Conservation (phyloP, 2,329 filamentous ascomycete species). For the Nakataea oryzae region DNA sequence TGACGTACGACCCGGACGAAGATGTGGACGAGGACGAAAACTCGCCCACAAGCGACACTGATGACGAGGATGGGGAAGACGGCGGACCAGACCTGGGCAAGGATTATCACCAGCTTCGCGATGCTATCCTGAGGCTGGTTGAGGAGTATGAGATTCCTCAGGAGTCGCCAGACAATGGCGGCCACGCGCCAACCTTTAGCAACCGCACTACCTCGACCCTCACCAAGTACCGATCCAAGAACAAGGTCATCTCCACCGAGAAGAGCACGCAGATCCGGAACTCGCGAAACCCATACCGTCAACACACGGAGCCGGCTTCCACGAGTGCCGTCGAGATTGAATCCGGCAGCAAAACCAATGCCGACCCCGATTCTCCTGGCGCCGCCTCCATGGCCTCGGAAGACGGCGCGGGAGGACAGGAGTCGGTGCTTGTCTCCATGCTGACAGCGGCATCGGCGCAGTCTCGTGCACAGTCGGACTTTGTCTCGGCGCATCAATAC, state of each 20-base stretch:
- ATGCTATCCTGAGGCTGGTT: conserved; percentile 70
- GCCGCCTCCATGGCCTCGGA: neutral
- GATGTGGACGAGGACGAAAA: conserved; percentile 53
- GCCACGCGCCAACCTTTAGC: conserved; percentile 52
- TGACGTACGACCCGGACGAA: conserved; percentile 61
- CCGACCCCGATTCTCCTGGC: conserved; percentile 4
- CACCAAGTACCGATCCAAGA: conserved; percentile 50
- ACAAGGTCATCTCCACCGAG: conserved; percentile 41
- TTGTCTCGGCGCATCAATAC: conserved; percentile 74
- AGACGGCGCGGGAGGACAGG: neutral
- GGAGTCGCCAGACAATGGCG: conserved; percentile 38
- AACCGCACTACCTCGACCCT: conserved; percentile 52
- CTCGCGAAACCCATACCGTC: conserved; percentile 32
- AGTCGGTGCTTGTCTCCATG: conserved; percentile 56
- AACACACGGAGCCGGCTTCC: conserved; percentile 14
- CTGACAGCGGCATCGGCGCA: conserved; percentile 66
- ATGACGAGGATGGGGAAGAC: conserved; percentile 47
- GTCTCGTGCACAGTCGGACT: conserved; percentile 71
- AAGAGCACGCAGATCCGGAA: conserved; percentile 45
- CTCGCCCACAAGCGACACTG: conserved; percentile 48
- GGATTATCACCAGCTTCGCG: conserved; percentile 71
- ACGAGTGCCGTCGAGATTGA: neutral
- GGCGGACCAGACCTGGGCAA: conserved; percentile 58
- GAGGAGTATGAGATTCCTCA: conserved; percentile 74
- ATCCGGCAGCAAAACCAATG: neutral